Percentiles rank a stretch among this genome's conserved stretches.
Conservation (phyloP, 208 protist genomes). For the Herpetomonas tarakana region DNA sequence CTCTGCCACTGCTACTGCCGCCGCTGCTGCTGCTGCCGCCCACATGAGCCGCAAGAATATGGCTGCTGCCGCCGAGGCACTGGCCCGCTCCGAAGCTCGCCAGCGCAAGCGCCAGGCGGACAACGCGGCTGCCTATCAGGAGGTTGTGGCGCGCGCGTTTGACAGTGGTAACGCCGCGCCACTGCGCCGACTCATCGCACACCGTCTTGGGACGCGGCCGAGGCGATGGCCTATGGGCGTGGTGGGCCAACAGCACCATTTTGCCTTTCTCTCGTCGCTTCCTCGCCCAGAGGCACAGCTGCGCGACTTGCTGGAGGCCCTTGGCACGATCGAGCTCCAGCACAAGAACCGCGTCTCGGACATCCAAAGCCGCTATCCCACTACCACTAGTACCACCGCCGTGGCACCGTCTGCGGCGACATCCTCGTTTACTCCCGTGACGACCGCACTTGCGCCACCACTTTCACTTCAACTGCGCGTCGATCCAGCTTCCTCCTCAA, state of each 20-base stretch:
- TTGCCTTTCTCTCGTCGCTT: constrained; percentile 24
- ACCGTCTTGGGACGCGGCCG: background rate
- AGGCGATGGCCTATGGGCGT: constrained; percentile 3
- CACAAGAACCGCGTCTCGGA: background rate
- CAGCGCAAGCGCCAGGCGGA: background rate
- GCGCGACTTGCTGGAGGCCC: constrained; percentile 11
- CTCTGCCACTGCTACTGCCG: too few relatives aligned
- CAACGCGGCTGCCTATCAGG: background rate
- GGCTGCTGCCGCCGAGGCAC: constrained; percentile 14
- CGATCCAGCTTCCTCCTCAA: too few relatives aligned
- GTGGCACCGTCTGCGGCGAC: background rate
- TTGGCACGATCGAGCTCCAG: background rate
- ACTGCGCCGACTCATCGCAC: constrained; percentile 15
- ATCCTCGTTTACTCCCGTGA: too few relatives aligned
- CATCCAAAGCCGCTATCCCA: too few relatives aligned
- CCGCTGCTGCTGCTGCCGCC: background rate
- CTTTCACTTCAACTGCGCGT: too few relatives aligned
- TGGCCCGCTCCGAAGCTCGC: constrained; percentile 16
- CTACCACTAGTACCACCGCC: too few relatives aligned
- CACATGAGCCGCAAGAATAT: too few relatives aligned
- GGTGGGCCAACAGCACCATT: constrained; percentile 22
- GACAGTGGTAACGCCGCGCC: constrained; percentile 42
- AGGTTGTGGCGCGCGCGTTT: constrained; percentile 42
- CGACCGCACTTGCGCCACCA: too few relatives aligned
- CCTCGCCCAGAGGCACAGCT: constrained; percentile 46